phyloP scores from a whole-genome alignment of 305 asterid genomes.

The Withania somnifera region DNA sequence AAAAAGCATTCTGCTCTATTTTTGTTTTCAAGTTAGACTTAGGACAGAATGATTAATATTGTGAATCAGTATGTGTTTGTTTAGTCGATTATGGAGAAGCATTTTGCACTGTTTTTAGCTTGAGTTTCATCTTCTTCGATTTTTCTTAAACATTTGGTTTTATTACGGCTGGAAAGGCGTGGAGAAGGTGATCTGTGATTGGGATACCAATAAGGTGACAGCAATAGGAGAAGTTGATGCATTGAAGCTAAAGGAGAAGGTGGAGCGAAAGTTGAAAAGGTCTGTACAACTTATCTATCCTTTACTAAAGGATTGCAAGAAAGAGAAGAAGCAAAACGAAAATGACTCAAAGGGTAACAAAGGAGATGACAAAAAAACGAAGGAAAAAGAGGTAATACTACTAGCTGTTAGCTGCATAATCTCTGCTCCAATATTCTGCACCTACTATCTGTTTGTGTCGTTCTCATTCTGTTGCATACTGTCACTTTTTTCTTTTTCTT shows the following conservation, averaged over 20 bases:
- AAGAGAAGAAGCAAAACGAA: constrained; percentile 9
- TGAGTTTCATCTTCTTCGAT: no score
- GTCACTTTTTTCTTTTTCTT: background rate
- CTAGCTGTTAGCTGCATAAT: background rate
- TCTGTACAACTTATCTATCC: constrained; percentile 56
- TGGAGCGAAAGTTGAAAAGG: constrained; percentile 53
- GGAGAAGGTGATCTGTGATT: constrained; percentile 29
- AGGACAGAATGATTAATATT: background rate
- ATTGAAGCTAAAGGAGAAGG: constrained; percentile 40
- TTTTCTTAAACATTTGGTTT: no score
- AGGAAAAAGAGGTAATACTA: constrained; percentile 32
- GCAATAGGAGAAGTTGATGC: constrained; percentile 71
- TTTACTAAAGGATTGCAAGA: constrained; percentile 15
- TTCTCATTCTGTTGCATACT: background rate
- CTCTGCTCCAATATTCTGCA: no score
- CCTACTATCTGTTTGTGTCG: background rate
- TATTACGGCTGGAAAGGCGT: constrained; percentile 32
- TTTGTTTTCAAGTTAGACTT: background rate
- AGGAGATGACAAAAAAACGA: background rate
- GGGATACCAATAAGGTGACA: constrained; percentile 38
- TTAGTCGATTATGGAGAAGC: no score
- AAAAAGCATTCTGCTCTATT: no score
- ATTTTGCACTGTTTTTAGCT: no score
- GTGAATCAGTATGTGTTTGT: background rate
- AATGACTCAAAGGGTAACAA: background rate